These are phyloP conservation scores for Penicillium expansum DNA, from an alignment of 2,329 filamentous ascomycete genomes.

Conservation along the genomic window DNA sequence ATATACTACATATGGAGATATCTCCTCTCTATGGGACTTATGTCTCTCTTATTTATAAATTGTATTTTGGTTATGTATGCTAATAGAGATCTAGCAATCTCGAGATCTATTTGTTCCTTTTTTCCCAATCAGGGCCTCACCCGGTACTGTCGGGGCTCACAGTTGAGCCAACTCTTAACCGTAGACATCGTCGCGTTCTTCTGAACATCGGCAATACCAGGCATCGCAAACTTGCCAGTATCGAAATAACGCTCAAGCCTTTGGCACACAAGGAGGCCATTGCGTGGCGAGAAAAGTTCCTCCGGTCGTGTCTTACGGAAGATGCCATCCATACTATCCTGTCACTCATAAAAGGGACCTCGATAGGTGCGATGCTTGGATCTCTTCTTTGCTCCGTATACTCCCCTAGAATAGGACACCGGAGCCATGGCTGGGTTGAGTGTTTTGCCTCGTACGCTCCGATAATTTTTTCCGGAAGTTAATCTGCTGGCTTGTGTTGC, in stretches of 20 bases:
- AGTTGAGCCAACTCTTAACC: neutral
- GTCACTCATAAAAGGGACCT: slow-evolving; percentile 14
- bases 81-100: neutral
- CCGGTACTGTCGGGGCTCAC: neutral
- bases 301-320: slow-evolving; percentile 12
- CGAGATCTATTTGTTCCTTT: neutral
- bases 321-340: slow-evolving; percentile 20
- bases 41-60: neutral
- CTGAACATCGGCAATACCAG: neutral
- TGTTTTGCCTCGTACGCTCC: neutral
- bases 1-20: neutral
- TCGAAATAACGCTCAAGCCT: slow-evolving; percentile 11
- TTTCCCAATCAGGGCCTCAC: neutral
- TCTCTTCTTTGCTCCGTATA: neutral
- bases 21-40: neutral
- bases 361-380: slow-evolving; percentile 15
- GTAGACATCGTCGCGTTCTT: neutral
- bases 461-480: neutral
- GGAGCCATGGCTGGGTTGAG: neutral
- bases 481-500: neutral
- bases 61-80: neutral
- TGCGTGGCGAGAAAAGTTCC: slow-evolving; percentile 18
- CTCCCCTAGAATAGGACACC: neutral
- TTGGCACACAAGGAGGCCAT: slow-evolving; percentile 10
- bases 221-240: slow-evolving; percentile 12